Evolutionary conservation across 805 yeast genomes (phyloP), one percentile per base, ranked within the genome.

Genomic region (Candida railenensis): DNA sequence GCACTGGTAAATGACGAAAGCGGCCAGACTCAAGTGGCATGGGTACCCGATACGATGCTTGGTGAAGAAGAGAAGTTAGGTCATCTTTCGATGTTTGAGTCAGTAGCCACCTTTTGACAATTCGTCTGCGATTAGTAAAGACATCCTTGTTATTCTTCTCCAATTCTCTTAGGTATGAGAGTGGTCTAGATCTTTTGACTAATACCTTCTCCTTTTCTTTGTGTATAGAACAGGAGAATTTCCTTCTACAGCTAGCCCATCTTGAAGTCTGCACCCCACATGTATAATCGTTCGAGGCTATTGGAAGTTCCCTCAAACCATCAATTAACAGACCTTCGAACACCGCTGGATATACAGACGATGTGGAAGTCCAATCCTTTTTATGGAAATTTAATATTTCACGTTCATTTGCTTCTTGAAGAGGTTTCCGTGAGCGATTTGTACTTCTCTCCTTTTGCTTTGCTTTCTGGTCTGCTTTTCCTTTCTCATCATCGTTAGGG

Each of bases 261-360:
- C 40, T 43, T n/a, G 37, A 43, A 18, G 28, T 40, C 4, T 15
- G 21, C 18, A 52, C 58, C 3, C 53, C 51, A 44, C 58, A 54
- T 15, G 45, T 45, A 22, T 47, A 54, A 34, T 52, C 56, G 36
- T 46, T 32, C 36, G 28, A 28, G 12, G 18, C 14, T 15, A 21
- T 8, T 5, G 41, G 41, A 16, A 11, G 16, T 38, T 21, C 16
- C 28, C 12, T 19, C 28, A 38, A 20, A 5, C 16, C 28, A 14
- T 14, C 11, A 14, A 38, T 14, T 4, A 38, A 38, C 18, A 19
- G 11, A 11, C 14, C 20, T 3, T 19, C 41, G n/a, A 14, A 11
- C n/a, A n/a, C n/a, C n/a, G n/a, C n/a, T n/a, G n/a, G n/a, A n/a
- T n/a, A n/a, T n/a, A n/a, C n/a, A n/a, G n/a, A n/a, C n/a, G n/a